Conservation (phyloP, 306 rosid species). For the Medicago ruthenica region DNA sequence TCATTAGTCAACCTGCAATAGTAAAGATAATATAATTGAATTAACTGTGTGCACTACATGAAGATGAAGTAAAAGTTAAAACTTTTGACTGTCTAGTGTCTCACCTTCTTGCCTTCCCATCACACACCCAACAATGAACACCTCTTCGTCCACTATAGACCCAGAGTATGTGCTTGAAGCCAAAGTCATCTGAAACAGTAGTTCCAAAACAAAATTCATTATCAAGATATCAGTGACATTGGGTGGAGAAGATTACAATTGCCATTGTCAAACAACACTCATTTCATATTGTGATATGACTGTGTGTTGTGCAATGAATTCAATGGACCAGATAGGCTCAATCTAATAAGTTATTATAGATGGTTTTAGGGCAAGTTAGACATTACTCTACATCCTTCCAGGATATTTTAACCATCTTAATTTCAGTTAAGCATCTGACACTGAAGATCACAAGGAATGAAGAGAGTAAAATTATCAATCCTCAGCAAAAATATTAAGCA, state of each 20-base stretch:
- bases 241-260: background rate
- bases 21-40: slow-evolving; percentile 35
- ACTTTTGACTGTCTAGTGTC: slow-evolving; percentile 19
- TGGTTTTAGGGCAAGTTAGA: background rate
- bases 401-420: slow-evolving; percentile 1
- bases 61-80: slow-evolving; percentile 16
- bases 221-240: slow-evolving; percentile 21
- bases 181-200: slow-evolving; percentile 78
- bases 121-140: slow-evolving; percentile 97
- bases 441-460: background rate
- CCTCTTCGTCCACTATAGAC: slow-evolving; percentile 96
- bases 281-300: slow-evolving; percentile 10
- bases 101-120: slow-evolving; percentile 86
- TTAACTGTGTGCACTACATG: slow-evolving; percentile 4
- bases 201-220: slow-evolving; percentile 13
- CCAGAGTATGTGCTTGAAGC: slow-evolving; percentile 88
- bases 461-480: slow-evolving; percentile 1
- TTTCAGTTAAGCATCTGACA: background rate
- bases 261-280: background rate
- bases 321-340: slow-evolving; percentile 9
- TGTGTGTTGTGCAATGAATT: background rate
- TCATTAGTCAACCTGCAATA: slow-evolving; percentile 77
- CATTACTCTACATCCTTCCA: background rate
- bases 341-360: background rate
- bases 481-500: background rate